phyloP scores from a whole-genome alignment of 139 green algal species.

The Axilococcus clingmanii region DNA sequence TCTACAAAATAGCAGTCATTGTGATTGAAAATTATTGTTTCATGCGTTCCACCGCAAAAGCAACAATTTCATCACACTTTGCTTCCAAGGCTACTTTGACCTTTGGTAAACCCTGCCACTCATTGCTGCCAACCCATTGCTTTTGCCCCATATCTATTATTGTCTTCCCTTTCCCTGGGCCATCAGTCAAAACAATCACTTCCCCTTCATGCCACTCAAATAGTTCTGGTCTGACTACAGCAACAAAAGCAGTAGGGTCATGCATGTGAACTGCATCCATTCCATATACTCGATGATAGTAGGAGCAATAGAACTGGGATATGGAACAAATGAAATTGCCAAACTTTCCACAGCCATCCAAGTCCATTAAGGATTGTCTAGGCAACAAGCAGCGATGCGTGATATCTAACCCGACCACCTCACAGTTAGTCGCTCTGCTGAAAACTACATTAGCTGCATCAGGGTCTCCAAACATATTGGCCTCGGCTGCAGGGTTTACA shows the following conservation, averaged over 20 bases:
- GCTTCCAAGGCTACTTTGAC: conserved; percentile 46
- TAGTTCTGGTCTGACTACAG: conserved; percentile 43
- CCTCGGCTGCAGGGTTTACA: conserved; percentile 72
- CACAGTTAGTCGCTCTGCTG: conserved; percentile 12
- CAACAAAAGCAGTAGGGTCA: conserved; percentile 55
- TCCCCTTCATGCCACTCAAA: conserved; percentile 52
- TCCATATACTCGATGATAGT: conserved; percentile 43
- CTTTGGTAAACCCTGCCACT: conserved; percentile 35
- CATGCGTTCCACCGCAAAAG: conserved; percentile 27
- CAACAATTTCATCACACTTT: conserved; percentile 10
- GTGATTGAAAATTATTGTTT: conserved; percentile 8
- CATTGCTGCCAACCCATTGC: conserved; percentile 44
- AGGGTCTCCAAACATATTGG: conserved; percentile 69
- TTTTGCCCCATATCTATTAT: conserved; percentile 31
- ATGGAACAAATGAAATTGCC: conserved; percentile 53
- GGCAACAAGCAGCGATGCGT: conserved; percentile 44
- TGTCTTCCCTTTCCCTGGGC: conserved; percentile 39
- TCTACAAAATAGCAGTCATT: conserved; percentile 1
- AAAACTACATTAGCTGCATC: conserved; percentile 67
- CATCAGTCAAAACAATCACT: conserved; percentile 47
- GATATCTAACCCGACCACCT: conserved; percentile 59
- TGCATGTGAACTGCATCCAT: conserved; percentile 52
- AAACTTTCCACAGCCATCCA: conserved; percentile 34
- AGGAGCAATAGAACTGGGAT: conserved; percentile 57
- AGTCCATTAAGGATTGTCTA: conserved; percentile 17